Evolutionary conservation across 306 rosid genomes (phyloP).

Genomic region (Trifolium dubium): DNA sequence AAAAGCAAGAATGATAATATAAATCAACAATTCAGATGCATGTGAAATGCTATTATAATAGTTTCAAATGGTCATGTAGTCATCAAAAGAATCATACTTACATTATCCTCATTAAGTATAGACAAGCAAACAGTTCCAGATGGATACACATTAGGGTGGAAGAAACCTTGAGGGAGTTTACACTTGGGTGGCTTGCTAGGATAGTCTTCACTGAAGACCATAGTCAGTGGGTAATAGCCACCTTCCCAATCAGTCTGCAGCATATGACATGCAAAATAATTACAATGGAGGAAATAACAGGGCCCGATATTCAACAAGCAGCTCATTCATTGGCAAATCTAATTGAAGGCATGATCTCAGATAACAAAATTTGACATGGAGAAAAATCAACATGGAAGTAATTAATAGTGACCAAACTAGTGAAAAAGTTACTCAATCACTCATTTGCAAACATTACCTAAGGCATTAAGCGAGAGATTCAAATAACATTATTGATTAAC

Average conservation of each 20-base stretch:
- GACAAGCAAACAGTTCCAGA: conserved; percentile 98
- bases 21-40: background rate
- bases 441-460: conserved; percentile 10
- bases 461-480: background rate
- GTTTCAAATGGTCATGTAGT: background rate
- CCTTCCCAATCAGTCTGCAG: conserved; percentile 99
- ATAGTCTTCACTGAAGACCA: conserved; percentile 98
- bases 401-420: background rate
- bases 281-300: conserved; percentile 5
- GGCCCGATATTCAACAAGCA: background rate
- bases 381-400: conserved; percentile 11
- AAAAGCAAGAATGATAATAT: conserved; percentile 19
- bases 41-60: background rate
- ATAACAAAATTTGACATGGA: background rate
- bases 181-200: conserved; percentile 99
- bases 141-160: conserved; percentile 98
- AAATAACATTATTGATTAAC: background rate
- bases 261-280: conserved; percentile 29
- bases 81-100: conserved; percentile 50
- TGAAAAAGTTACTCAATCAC: background rate
- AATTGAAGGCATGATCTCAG: conserved; percentile 1
- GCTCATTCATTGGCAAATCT: conserved; percentile 3
- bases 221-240: conserved; percentile 84
- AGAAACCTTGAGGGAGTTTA: conserved; percentile 88
- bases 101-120: conserved; percentile 95